These are phyloP conservation scores for Grammothele lineata DNA, from an alignment of 768 basidiomycete species.

Conservation along the genomic window DNA sequence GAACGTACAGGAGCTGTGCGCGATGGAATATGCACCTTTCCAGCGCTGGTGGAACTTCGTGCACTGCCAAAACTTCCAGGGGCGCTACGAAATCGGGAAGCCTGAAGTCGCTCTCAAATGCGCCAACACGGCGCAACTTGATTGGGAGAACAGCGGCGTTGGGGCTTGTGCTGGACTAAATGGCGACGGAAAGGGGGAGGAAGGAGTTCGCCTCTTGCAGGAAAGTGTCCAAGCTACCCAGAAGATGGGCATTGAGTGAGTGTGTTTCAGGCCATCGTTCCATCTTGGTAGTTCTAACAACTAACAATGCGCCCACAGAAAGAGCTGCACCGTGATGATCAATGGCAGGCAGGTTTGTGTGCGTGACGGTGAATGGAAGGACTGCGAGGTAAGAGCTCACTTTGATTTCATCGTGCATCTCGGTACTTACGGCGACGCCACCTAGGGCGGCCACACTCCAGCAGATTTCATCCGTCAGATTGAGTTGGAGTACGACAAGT, in stretches of 20 bases:
- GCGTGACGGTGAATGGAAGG: conserved; percentile 73
- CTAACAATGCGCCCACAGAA: conserved; percentile 36
- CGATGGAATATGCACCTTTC: conserved; percentile 49
- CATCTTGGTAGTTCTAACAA: no score
- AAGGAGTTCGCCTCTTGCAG: conserved; percentile 62
- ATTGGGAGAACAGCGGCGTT: conserved; percentile 60
- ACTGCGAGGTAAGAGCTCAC: conserved; percentile 61
- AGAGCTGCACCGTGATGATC: conserved; percentile 86
- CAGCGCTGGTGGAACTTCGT: conserved; percentile 81
- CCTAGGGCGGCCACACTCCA: conserved; percentile 67
- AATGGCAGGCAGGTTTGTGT: conserved; percentile 64
- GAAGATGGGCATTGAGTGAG: conserved; percentile 54
- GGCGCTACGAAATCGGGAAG: conserved; percentile 57
- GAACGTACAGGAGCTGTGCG: conserved; percentile 88
- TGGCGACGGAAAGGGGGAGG: conserved; percentile 56
- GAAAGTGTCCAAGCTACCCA: conserved; percentile 48
- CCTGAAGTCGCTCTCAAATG: conserved; percentile 64
- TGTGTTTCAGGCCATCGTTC: no score
- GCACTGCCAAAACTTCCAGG: conserved; percentile 73
- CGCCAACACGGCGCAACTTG: conserved; percentile 55
- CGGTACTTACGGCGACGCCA: not conserved
- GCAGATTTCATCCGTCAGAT: conserved; percentile 77
- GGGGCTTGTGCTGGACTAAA: conserved; percentile 58
- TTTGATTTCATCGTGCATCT: not conserved
- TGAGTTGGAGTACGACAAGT: conserved; percentile 60